Evolutionary conservation across 441 rosid genomes (phyloP), one percentile per base, ranked within the genome.

Genomic region (Manihot esculenta): DNA sequence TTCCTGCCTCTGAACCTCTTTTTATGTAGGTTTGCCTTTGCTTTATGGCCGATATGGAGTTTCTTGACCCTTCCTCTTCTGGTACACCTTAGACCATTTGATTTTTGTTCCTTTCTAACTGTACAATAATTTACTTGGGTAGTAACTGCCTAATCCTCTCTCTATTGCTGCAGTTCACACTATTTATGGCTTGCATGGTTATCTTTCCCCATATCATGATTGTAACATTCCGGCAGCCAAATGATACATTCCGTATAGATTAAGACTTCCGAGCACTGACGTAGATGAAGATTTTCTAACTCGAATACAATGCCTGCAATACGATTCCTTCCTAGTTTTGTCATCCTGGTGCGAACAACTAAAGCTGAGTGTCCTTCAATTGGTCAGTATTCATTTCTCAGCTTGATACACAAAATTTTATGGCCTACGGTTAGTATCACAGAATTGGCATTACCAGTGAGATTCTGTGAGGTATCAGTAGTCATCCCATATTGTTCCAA

Each of bases 41-140:
- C 99, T 69, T 67, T 95, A 71, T 95, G 99, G 99, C 98, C 98
- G 38, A 89, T 95, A 72, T 95, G 98, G 96, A 84, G 99, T 63
- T 87, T 95, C 86, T 82, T 95, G 89, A 87, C 97, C 74, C 85
- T 95, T 68, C 99, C 99, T 72, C 97, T 91, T 77, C 85, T 92
- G 96, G 98, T 92, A 89, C 23, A 66, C 67, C n/a, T 56, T 48
- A 10, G 2, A 55, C 45, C 14, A 50, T 17, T 53, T 20, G 24
- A 42, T 73, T 59, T 61, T 10, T 53, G 10, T 17, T 35, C 20
- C 60, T 62, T 69, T 20, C 8, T 55, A 41, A 59, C 49, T 72
- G 13, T 61, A 24, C 15, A 73, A 50, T 35, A 64, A 38, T 65
- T 70, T 14, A n/a, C 58, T 48, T 38, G 60, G 50, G 38, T 41